phyloP scores from a whole-genome alignment of 108 stramenopile species.

The Conticribra weissflogii region DNA sequence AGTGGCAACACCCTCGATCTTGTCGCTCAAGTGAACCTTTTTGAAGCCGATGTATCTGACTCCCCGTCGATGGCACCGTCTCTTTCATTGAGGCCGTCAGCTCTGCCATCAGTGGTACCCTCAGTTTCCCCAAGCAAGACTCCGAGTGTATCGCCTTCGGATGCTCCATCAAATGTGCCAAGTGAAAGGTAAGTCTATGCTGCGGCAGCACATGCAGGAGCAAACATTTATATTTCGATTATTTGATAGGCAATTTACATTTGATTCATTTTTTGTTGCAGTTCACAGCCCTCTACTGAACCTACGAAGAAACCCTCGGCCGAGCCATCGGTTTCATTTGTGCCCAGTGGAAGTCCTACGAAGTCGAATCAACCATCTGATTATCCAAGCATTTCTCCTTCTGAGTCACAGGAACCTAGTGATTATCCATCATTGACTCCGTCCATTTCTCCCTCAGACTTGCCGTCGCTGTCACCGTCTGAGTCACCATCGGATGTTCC shows the following conservation, averaged over 20 bases:
- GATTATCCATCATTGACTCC: background rate
- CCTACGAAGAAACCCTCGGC: background rate
- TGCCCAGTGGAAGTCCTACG: background rate
- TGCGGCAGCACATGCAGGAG: background rate
- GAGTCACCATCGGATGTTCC: background rate
- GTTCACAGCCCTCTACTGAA: background rate
- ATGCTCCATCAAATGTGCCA: background rate
- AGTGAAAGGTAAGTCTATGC: background rate
- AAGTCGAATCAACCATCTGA: background rate
- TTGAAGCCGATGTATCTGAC: background rate
- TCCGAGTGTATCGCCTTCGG: background rate
- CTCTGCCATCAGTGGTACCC: background rate
- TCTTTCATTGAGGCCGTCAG: background rate
- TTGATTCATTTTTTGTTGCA: background rate
- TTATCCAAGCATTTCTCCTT: conserved; percentile 1
- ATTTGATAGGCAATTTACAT: background rate
- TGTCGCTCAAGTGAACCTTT: background rate
- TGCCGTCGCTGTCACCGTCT: background rate
- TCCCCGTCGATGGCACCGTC: background rate
- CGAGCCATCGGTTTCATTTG: background rate
- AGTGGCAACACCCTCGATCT: background rate
- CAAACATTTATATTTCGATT: too few relatives aligned
- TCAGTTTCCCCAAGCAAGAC: background rate
- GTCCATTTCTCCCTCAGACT: conserved; percentile 3
- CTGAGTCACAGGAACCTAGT: background rate